phyloP scores from a whole-genome alignment of 768 basidiomycete genomes.

The Trametes sanguinea region DNA sequence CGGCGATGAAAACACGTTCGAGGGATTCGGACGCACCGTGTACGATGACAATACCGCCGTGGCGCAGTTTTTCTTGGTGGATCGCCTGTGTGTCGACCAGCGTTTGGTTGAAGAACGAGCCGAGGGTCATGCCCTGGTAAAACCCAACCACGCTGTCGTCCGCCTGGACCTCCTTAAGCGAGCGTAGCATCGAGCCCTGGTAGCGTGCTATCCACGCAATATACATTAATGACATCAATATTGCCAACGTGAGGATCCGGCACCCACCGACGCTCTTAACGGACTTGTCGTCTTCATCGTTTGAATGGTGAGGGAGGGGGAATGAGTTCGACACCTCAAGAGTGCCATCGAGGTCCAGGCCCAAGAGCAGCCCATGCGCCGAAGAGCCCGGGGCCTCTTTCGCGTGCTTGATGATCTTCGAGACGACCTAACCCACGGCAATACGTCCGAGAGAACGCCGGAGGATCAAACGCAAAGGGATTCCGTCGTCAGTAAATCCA shows the following conservation, averaged over 20 bases:
- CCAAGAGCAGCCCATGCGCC: constrained; percentile 83
- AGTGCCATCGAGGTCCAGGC: constrained; percentile 88
- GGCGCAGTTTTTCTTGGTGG: constrained; percentile 82
- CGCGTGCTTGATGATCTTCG: constrained; percentile 93
- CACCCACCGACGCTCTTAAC: constrained; percentile 69
- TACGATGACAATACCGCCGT: constrained; percentile 83
- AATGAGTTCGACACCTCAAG: constrained; percentile 93
- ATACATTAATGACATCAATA: constrained; percentile 13
- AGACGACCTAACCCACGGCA: constrained; percentile 66
- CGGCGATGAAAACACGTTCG: constrained; percentile 8
- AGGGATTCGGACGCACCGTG: constrained; percentile 54
- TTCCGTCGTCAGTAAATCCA: neutral
- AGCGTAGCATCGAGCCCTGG: constrained; percentile 81
- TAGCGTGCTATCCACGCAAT: constrained; percentile 59
- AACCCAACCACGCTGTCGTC: constrained; percentile 94
- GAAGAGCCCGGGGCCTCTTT: constrained; percentile 73
- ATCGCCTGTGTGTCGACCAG: constrained; percentile 82
- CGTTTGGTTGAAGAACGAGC: constrained; percentile 82
- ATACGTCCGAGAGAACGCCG: constrained; percentile 7
- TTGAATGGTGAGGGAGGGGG: constrained; percentile 70
- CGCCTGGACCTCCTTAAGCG: constrained; percentile 86
- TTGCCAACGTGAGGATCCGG: constrained; percentile 5
- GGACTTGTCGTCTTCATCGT: constrained; percentile 83
- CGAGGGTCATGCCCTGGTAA: constrained; percentile 87
- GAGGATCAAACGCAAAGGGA: constrained; percentile 4